Conservation (phyloP, 2,329 filamentous ascomycete genomes). For the Hymenoscyphus repandus region DNA sequence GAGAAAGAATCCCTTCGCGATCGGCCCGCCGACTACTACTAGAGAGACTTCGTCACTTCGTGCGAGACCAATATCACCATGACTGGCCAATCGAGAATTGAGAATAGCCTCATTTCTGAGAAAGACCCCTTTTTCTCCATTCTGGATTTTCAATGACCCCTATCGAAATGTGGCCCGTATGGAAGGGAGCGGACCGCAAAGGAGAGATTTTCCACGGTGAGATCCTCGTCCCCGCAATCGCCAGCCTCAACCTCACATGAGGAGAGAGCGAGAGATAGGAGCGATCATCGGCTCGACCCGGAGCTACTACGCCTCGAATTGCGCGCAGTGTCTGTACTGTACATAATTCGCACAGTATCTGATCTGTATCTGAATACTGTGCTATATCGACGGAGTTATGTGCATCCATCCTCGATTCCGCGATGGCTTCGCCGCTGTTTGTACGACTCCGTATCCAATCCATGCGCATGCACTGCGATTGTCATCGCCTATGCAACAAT, state of each 20-base stretch:
- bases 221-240: not conserved
- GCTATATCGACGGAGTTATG: not conserved
- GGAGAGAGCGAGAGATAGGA: not conserved
- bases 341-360: too few relatives aligned
- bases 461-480: not conserved
- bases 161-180: not conserved
- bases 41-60: not conserved
- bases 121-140: slow-evolving; percentile 7
- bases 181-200: slow-evolving; percentile 2
- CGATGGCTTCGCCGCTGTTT: too few relatives aligned
- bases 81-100: slow-evolving; percentile 1
- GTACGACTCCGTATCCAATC: too few relatives aligned
- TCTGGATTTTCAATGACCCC: not conserved
- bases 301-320: not conserved
- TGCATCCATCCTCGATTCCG: too few relatives aligned
- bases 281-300: slow-evolving; percentile 1
- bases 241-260: not conserved
- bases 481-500: slow-evolving; percentile 1
- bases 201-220: not conserved
- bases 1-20: slow-evolving; percentile 8
- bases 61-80: not conserved
- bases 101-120: slow-evolving; percentile 2
- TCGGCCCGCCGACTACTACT: not conserved
- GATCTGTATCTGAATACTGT: not conserved
- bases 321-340: too few relatives aligned